Evolutionary conservation across 139 green algal species (phyloP).

Genomic region (Chlorella sp.): DNA sequence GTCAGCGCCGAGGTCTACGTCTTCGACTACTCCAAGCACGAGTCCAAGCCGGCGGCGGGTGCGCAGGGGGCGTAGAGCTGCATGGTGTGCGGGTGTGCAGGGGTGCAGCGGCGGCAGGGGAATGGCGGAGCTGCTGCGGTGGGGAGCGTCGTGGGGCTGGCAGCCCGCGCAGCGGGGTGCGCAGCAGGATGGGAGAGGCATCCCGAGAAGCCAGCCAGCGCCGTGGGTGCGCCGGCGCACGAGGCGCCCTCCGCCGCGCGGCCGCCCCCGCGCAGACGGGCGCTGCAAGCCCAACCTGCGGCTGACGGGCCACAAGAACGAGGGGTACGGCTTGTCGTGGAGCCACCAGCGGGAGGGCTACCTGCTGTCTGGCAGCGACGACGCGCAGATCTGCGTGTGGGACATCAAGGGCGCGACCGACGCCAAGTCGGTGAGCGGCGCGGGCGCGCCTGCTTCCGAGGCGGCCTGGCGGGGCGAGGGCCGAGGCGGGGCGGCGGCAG

Average conservation of each 20-base stretch:
- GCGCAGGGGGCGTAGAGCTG: neutral
- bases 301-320: conserved; percentile 87
- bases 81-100: neutral
- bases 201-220: no score
- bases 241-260: no score
- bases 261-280: conserved; percentile 23
- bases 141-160: no score
- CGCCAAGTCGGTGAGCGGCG: conserved; percentile 14
- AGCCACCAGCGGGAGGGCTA: conserved; percentile 80
- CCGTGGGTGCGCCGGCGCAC: no score
- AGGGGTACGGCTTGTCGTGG: conserved; percentile 98
- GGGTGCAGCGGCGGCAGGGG: neutral
- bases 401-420: conserved; percentile 72
- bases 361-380: conserved; percentile 94
- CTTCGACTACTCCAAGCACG: conserved; percentile 98
- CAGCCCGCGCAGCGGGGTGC: no score
- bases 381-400: conserved; percentile 99
- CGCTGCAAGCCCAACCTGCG: conserved; percentile 83
- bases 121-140: neutral
- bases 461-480: neutral
- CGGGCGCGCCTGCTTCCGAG: no score
- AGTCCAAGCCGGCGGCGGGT: conserved; percentile 79
- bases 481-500: neutral
- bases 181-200: no score
- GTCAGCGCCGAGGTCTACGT: conserved; percentile 89